phyloP scores from a whole-genome alignment of 257 asterid species.

The Primulina tabacum region DNA sequence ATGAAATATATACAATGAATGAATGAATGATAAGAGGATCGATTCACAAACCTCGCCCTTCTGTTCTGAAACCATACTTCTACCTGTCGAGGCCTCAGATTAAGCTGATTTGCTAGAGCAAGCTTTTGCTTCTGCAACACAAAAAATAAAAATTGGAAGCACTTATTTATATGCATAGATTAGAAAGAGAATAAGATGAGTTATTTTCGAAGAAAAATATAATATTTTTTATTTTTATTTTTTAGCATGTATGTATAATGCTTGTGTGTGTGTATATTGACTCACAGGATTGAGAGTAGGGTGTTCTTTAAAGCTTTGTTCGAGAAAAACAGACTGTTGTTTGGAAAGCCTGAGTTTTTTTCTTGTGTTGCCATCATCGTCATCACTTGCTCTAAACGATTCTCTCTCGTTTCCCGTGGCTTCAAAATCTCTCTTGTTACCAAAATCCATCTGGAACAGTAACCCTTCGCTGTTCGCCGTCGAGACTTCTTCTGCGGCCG shows the following conservation, averaged over 20 bases:
- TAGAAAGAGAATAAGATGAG: too few species aligned
- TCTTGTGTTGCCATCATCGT: conserved; percentile 63
- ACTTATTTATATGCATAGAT: too few species aligned
- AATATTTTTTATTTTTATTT: neutral
- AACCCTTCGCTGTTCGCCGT: conserved; percentile 65
- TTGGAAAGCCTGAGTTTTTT: conserved; percentile 75
- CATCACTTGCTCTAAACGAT: conserved; percentile 57
- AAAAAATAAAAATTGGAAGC: too few species aligned
- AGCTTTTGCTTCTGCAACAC: conserved; percentile 65
- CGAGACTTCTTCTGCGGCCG: conserved; percentile 58
- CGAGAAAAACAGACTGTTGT: conserved; percentile 82
- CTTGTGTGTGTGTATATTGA: neutral
- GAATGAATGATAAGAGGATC: too few species aligned
- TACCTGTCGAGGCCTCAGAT: conserved; percentile 77
- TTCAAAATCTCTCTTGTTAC: conserved; percentile 31
- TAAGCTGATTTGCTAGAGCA: conserved; percentile 80
- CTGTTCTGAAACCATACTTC: conserved; percentile 97
- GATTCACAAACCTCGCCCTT: conserved; percentile 60
- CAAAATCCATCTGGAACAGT: conserved; percentile 48
- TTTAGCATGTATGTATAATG: too few species aligned
- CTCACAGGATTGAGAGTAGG: conserved; percentile 80
- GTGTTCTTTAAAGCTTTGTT: conserved; percentile 82
- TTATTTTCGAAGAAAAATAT: neutral
- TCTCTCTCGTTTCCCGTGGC: conserved; percentile 44
- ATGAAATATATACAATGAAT: neutral